Evolutionary conservation across 768 basidiomycete genomes (phyloP), one percentile per base, ranked within the genome.

Genomic region (Arthromyces matolae): DNA sequence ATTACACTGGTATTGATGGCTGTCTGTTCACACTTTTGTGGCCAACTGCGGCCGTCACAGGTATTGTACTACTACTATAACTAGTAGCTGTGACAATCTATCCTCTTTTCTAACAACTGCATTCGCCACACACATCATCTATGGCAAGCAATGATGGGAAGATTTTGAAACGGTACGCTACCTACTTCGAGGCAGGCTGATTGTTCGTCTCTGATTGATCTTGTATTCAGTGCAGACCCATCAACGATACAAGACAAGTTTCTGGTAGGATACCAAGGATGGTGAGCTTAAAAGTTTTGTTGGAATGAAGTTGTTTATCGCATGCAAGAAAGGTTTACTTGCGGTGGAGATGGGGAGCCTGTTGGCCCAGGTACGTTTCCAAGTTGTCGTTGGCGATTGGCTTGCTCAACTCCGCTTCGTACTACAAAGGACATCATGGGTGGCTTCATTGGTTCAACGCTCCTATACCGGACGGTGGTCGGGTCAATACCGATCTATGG

Each of bases 191-290:
- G n/a, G n/a, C n/a, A n/a, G n/a, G n/a, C n/a, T n/a, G n/a, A n/a
- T n/a, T 32, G 8, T 4, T 37, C 48, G 41, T 45, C 31, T 38
- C 19, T n/a, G 27, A 38, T 27, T 42, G 42, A 42, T 50, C 20
- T 25, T 27, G 37, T 19, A 27, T 35, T n/a, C 47, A 74, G 86
- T 53, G 83, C 84, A 8, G 75, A 86, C 60, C 80, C 89, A 20
- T 76, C 75, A 5, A 89, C 87, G 8, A 89, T 93, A 38, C 86
- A 89, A 47, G 79, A 89, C 68, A 93, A 92, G 60, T 81, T 90
- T 56, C 65, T 93, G 24, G 86, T 91, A 0, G 89, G 89, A 28
- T 92, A 92, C 63, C 90, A 92, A 66, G 90, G 89, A 62, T 92
- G 89, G 89, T 88, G 44, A 47, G 79, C 55, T 25, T 34, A 23